A percentile compares a stretch with the other conserved stretches of the same genome.
phyloP scores from a whole-genome alignment of 805 yeast genomes.

The Metschnikowia matae region DNA sequence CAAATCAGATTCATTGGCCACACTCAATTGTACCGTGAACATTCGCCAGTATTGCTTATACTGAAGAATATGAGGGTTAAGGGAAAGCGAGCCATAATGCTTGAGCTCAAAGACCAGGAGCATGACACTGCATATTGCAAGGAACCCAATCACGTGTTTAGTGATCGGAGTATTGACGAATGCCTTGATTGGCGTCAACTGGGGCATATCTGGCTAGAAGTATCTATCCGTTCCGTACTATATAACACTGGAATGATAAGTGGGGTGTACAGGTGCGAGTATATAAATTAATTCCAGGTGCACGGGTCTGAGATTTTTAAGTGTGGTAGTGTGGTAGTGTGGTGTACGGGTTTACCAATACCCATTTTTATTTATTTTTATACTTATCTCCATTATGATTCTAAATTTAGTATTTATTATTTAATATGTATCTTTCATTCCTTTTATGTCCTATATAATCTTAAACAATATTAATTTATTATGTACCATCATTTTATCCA shows the following conservation, averaged over 20 bases:
- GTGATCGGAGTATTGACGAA: slow-evolving; percentile 45
- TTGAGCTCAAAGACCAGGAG: slow-evolving; percentile 44
- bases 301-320: too few relatives aligned
- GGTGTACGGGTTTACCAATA: too few relatives aligned
- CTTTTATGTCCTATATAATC: too few relatives aligned
- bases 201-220: slow-evolving; percentile 22
- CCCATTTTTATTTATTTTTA: too few relatives aligned
- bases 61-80: slow-evolving; percentile 51
- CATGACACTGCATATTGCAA: slow-evolving; percentile 37
- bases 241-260: background rate
- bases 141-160: slow-evolving; percentile 8
- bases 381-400: too few relatives aligned
- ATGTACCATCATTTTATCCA: too few relatives aligned
- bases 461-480: too few relatives aligned
- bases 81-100: slow-evolving; percentile 38
- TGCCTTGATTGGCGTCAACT: slow-evolving; percentile 40
- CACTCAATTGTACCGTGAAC: slow-evolving; percentile 46
- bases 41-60: slow-evolving; percentile 60
- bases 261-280: too few relatives aligned
- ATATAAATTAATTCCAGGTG: too few relatives aligned
- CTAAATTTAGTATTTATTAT: too few relatives aligned
- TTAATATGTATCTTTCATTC: too few relatives aligned
- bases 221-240: background rate
- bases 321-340: too few relatives aligned
- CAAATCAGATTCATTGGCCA: slow-evolving; percentile 58